Base-by-base conservation (phyloP, 106 monocot genomes). In the Acanthochlamys bracteata region DNA sequence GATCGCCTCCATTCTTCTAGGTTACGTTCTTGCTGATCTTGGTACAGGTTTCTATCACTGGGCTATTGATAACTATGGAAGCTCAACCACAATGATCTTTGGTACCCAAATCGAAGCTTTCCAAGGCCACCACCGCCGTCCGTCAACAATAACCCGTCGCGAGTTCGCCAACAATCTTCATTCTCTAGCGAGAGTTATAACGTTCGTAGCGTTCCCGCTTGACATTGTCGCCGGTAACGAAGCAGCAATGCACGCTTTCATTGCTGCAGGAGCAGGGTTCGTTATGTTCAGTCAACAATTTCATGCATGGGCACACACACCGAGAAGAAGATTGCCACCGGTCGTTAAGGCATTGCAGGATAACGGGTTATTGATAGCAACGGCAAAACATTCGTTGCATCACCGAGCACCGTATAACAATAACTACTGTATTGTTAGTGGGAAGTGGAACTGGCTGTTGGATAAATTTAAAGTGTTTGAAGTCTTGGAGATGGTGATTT, bases 391-490 rank as follows among this genome's bases (percentile, higher is more conserved):
- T 63, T 75, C 69, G 61, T 64, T 73, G 39, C 93, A 93, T 78
- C 93, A 93, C 68, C 77, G 80, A 27, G 42, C 56, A 41, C 89
- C 93, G 39, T 93, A 89, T 54, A 68, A 83, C 67, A 68, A 41
- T 62, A 89, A 93, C 65, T 93, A 93, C 69, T 93, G 93, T 71
- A 93, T 93, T 15, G 93, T 93, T 26, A 89, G 85, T 42, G 93
- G 93, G 26, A 66, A 65, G 46, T 93, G 93, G 86, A 89, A 93
- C 65, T 25, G 55, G 63, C 46, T 66, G 39, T 27, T 93, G 80
- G 83, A 93, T 42, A 65, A 56, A 72, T 25, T 43, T 16, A 76
- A 53, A 71, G 85, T 84, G 61, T 89, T 93, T 42, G 81, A 86
- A 81, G 79, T 61, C 4, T 7, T 79, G 74, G 93, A 89, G 81